phyloP scores from a whole-genome alignment of 1,139 yeast species.

The Yamadazyma siamensis region DNA sequence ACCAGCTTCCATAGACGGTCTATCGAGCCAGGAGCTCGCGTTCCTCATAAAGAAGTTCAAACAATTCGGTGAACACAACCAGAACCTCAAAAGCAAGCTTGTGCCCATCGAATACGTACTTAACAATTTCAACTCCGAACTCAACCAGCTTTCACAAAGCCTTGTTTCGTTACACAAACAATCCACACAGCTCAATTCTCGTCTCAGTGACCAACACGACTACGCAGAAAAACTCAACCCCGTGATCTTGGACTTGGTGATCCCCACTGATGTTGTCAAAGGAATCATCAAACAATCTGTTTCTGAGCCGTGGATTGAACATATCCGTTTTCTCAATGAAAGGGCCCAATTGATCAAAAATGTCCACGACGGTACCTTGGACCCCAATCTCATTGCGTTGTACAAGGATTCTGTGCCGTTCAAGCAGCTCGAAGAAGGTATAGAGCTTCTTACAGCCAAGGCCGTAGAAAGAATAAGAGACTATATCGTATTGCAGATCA shows the following conservation, averaged over 20 bases:
- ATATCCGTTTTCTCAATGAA: constrained; percentile 53
- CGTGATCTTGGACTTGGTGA: constrained; percentile 64
- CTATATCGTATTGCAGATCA: constrained; percentile 61
- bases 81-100: constrained; percentile 32
- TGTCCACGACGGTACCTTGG: constrained; percentile 16
- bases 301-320: constrained; percentile 54
- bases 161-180: constrained; percentile 58
- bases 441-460: constrained; percentile 45
- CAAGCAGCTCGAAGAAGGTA: constrained; percentile 30
- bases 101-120: constrained; percentile 40
- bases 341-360: constrained; percentile 47
- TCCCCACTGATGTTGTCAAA: constrained; percentile 65
- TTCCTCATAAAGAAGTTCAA: constrained; percentile 20
- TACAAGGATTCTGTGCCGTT: constrained; percentile 34
- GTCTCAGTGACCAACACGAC: constrained; percentile 48
- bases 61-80: constrained; percentile 33
- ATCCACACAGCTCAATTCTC: constrained; percentile 29
- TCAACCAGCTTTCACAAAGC: constrained; percentile 57
- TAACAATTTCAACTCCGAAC: constrained; percentile 51
- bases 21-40: constrained; percentile 11
- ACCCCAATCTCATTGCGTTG: constrained; percentile 10
- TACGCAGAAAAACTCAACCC: constrained; percentile 65
- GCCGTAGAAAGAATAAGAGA: constrained; percentile 75
- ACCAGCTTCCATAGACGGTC: constrained; percentile 5
- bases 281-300: constrained; percentile 47